phyloP scores from a whole-genome alignment of 352 stramenopile species.

The Phytophthora meadii region DNA sequence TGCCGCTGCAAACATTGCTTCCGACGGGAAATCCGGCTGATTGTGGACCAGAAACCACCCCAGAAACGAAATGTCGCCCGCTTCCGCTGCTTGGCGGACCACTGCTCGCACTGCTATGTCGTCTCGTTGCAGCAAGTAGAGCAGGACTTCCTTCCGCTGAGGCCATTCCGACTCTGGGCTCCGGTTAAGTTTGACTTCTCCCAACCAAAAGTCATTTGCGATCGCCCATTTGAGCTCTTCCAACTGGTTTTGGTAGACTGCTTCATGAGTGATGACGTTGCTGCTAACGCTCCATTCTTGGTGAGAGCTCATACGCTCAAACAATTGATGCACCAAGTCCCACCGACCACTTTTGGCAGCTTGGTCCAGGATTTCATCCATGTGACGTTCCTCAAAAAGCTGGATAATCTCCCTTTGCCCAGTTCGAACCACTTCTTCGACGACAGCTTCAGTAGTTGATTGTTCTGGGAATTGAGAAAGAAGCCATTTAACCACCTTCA shows the following conservation, averaged over 20 bases:
- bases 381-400: not conserved
- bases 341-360: not conserved
- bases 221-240: not conserved
- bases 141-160: not conserved
- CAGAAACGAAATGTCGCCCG: not conserved
- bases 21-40: not conserved
- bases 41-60: not conserved
- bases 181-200: not conserved
- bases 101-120: not conserved
- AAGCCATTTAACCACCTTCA: conserved; percentile 11
- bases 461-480: conserved; percentile 12
- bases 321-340: not conserved
- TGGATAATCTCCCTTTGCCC: not conserved
- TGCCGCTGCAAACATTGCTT: not conserved
- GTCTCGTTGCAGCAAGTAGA: not conserved
- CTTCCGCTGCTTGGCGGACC: not conserved
- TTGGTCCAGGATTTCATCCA: not conserved
- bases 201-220: not conserved
- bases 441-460: too few relatives aligned
- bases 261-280: not conserved
- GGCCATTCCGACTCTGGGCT: not conserved
- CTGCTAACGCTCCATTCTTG: not conserved
- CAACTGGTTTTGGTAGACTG: not conserved
- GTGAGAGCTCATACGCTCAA: not conserved
- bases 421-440: too few relatives aligned